phyloP scores from a whole-genome alignment of 2,329 filamentous ascomycete species.

The Fusarium staphyleae region DNA sequence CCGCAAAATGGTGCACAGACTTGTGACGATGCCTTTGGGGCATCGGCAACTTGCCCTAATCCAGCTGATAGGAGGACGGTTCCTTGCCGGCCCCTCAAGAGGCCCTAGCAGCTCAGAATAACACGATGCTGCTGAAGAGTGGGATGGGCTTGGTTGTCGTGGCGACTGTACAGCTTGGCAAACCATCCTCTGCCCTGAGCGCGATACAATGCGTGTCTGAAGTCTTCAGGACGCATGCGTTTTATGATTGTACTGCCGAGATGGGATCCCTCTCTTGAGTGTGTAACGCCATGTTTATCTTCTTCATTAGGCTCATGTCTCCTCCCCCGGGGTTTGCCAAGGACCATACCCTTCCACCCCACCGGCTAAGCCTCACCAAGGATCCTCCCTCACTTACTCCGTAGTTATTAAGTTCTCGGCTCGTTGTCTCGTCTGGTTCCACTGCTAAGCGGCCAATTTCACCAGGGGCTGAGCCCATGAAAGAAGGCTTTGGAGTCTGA shows the following conservation, averaged over 20 bases:
- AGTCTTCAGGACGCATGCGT: slow-evolving; percentile 18
- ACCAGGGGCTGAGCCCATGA: slow-evolving; percentile 13
- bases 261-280: background rate
- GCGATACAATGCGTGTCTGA: slow-evolving; percentile 9
- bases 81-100: slow-evolving; percentile 13
- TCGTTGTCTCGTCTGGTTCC: slow-evolving; percentile 32
- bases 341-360: slow-evolving; percentile 9
- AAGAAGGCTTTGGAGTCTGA: slow-evolving; percentile 27
- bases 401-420: slow-evolving; percentile 23
- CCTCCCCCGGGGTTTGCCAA: slow-evolving; percentile 11
- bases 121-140: slow-evolving; percentile 6
- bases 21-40: slow-evolving; percentile 20
- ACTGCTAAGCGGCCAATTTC: slow-evolving; percentile 35
- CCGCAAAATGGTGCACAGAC: slow-evolving; percentile 33
- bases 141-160: slow-evolving; percentile 30
- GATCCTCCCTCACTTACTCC: slow-evolving; percentile 37
- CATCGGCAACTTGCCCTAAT: slow-evolving; percentile 34
- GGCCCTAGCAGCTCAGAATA: slow-evolving; percentile 7
- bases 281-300: background rate
- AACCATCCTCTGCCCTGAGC: slow-evolving; percentile 10
- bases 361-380: slow-evolving; percentile 38
- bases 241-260: slow-evolving; percentile 6
- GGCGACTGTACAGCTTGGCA: slow-evolving; percentile 26
- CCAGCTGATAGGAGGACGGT: slow-evolving; percentile 13
- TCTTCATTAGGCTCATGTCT: slow-evolving; percentile 27